These are phyloP conservation scores for Vitellaria paradoxa DNA, from an alignment of 179 eudicot species.

Conservation along the genomic window DNA sequence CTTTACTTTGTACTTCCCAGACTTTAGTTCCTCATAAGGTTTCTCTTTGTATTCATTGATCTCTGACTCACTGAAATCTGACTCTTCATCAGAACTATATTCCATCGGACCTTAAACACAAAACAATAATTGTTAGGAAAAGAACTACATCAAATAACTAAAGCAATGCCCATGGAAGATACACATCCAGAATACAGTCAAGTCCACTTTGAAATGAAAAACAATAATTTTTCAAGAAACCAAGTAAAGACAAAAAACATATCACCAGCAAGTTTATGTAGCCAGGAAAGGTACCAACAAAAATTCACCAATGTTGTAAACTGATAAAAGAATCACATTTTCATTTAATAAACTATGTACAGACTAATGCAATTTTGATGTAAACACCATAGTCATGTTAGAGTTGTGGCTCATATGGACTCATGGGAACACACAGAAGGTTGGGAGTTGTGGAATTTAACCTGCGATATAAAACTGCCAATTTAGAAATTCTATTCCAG, in stretches of 20 bases:
- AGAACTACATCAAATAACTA: background rate
- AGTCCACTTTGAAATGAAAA: background rate
- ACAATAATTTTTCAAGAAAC: background rate
- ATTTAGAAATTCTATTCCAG: too few species aligned
- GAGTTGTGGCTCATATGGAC: too few species aligned
- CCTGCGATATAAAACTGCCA: too few species aligned
- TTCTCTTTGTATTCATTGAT: constrained; percentile 66
- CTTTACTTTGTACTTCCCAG: constrained; percentile 54
- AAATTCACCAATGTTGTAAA: background rate
- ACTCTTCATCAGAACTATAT: constrained; percentile 66
- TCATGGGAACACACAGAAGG: too few species aligned
- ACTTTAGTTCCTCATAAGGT: constrained; percentile 51
- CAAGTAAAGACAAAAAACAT: background rate
- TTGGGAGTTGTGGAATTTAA: too few species aligned
- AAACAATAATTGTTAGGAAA: background rate
- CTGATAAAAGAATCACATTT: background rate
- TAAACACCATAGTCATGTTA: too few species aligned
- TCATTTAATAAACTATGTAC: background rate
- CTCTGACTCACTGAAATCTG: constrained; percentile 89
- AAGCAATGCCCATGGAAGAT: background rate
- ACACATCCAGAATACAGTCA: background rate
- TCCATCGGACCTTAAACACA: constrained; percentile 42
- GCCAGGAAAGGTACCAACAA: background rate
- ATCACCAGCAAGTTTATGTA: background rate
- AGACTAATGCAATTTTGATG: background rate